Percentiles rank a stretch among this genome's conserved stretches.
Conservation (phyloP, 441 rosid species). For the Gossypium schwendimanii region DNA sequence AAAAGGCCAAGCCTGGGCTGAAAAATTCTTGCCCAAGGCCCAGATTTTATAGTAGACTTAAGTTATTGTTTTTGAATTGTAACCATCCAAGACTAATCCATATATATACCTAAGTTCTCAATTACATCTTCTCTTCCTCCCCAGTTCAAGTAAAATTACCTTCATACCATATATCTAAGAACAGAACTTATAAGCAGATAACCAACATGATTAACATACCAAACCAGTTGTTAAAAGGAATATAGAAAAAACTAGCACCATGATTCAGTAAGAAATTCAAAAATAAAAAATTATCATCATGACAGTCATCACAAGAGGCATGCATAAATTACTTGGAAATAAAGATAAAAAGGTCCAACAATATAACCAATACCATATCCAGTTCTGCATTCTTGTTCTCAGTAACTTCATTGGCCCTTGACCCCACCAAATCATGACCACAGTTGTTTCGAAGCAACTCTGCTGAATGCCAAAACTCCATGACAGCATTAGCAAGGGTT, state of each 20-base stretch:
- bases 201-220: neutral
- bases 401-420: constrained; percentile 35
- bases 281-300: neutral
- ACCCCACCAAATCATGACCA: constrained; percentile 30
- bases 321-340: constrained; percentile 8
- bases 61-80: neutral
- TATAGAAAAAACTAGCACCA: neutral
- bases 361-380: constrained; percentile 37
- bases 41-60: neutral
- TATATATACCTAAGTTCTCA: neutral
- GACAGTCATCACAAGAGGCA: constrained; percentile 7
- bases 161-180: neutral
- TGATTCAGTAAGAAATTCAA: neutral
- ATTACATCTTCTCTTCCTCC: neutral
- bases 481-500: constrained; percentile 69
- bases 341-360: constrained; percentile 15
- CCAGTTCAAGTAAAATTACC: constrained; percentile 2
- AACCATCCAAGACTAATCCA: neutral
- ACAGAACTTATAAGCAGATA: constrained; percentile 3
- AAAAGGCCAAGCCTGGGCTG: neutral
- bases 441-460: constrained; percentile 35
- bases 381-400: constrained; percentile 35
- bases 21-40: neutral
- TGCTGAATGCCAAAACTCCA: constrained; percentile 83
- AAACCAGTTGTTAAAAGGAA: neutral